Conservation (phyloP, 2,329 filamentous ascomycete genomes). For the Grosmannia clavigera region DNA sequence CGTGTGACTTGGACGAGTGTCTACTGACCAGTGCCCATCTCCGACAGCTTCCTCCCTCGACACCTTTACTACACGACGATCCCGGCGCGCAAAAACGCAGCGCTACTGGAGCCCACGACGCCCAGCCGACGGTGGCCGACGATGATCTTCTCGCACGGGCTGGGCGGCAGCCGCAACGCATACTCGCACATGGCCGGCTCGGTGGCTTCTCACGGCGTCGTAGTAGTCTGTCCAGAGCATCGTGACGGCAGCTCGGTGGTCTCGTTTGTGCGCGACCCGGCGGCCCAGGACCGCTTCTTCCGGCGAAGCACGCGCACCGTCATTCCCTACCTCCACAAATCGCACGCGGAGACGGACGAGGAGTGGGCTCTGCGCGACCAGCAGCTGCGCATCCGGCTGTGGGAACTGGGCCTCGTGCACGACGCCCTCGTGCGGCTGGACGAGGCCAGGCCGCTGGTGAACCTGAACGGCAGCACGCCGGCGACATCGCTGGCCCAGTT, state of each 20-base stretch:
- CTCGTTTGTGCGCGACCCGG: slow-evolving; percentile 55
- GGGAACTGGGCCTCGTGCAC: slow-evolving; percentile 64
- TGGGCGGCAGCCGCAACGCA: slow-evolving; percentile 69
- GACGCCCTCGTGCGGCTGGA: slow-evolving; percentile 58
- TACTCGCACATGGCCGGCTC: slow-evolving; percentile 77
- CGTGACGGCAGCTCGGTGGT: slow-evolving; percentile 69
- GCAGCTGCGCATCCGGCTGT: slow-evolving; percentile 63
- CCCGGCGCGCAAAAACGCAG: slow-evolving; percentile 59
- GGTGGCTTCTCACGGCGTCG: slow-evolving; percentile 66
- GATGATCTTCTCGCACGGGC: slow-evolving; percentile 74
- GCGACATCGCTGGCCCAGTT: slow-evolving; percentile 45
- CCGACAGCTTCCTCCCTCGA: slow-evolving; percentile 49
- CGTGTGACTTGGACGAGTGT: neutral
- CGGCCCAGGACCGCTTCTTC: slow-evolving; percentile 27
- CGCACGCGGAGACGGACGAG: slow-evolving; percentile 53
- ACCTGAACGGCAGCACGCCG: slow-evolving; percentile 37
- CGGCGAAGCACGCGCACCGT: slow-evolving; percentile 20
- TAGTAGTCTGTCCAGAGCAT: slow-evolving; percentile 73
- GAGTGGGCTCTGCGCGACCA: slow-evolving; percentile 55
- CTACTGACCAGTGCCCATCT: slow-evolving; percentile 3
- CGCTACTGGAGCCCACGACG: slow-evolving; percentile 38
- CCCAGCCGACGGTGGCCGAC: slow-evolving; percentile 57
- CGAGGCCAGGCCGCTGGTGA: slow-evolving; percentile 30
- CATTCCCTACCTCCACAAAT: slow-evolving; percentile 37
- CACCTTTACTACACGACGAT: slow-evolving; percentile 63